Conservation (phyloP, 352 stramenopile genomes). For the Pythium dissimile region DNA sequence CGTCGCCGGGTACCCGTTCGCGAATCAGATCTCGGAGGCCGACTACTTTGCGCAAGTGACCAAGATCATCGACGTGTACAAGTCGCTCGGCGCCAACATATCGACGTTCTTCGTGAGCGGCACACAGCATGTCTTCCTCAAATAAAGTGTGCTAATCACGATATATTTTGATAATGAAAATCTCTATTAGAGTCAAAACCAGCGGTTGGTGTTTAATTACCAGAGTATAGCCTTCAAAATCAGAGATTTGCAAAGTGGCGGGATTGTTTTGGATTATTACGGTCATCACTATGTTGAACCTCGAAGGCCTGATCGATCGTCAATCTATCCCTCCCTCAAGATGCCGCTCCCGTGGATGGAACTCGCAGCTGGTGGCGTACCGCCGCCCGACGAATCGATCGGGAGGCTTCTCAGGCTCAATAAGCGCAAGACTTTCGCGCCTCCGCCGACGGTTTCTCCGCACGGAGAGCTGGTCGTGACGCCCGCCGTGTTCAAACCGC, state of each 20-base stretch:
- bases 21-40: slow-evolving; percentile 37
- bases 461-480: slow-evolving; percentile 1
- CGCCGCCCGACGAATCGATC: neutral
- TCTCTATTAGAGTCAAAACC: too few species aligned
- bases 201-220: too few species aligned
- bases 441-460: neutral
- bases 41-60: slow-evolving; percentile 34
- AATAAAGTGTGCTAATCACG: too few species aligned
- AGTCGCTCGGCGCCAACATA: slow-evolving; percentile 28
- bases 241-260: too few species aligned
- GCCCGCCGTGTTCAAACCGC: slow-evolving; percentile 5
- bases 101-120: slow-evolving; percentile 31
- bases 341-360: slow-evolving; percentile 12
- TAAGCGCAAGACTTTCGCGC: neutral
- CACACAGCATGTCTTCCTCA: slow-evolving; percentile 4
- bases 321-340: too few species aligned
- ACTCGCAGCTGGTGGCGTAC: neutral
- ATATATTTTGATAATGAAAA: too few species aligned
- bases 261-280: too few species aligned
- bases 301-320: neutral
- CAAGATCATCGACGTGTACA: slow-evolving; percentile 35
- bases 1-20: slow-evolving; percentile 49
- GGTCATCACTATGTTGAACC: too few species aligned
- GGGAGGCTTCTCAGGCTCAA: neutral
- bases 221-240: too few species aligned